A percentile compares a stretch with the other conserved stretches of the same genome.
Conservation (phyloP, 371 early-diverging fungal genomes). For the Cokeromyces recurvatus region DNA sequence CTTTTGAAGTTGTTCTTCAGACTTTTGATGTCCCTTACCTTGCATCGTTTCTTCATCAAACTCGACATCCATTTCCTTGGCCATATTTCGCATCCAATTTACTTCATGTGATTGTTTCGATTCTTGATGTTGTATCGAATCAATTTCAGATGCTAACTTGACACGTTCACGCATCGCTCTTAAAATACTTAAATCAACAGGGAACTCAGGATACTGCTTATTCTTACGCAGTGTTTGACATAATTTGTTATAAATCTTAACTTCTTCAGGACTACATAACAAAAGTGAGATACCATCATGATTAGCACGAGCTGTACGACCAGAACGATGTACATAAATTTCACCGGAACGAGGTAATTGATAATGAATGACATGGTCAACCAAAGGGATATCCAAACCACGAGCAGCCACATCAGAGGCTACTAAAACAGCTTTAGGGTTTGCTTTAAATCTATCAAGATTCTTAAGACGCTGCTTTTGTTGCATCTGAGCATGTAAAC, state of each 20-base stretch:
- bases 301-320: conserved; percentile 88
- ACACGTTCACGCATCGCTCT: conserved; percentile 67
- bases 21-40: conserved; percentile 31
- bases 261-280: conserved; percentile 82
- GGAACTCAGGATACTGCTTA: conserved; percentile 63
- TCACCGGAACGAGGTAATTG: conserved; percentile 97
- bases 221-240: conserved; percentile 71
- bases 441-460: conserved; percentile 79
- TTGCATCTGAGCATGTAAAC: conserved; percentile 93
- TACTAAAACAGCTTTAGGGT: conserved; percentile 67
- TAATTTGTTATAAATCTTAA: conserved; percentile 71
- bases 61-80: conserved; percentile 81
- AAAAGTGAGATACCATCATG: conserved; percentile 80
- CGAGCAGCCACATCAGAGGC: conserved; percentile 93
- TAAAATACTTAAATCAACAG: conserved; percentile 59
- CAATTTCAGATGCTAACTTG: conserved; percentile 74
- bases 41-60: conserved; percentile 68
- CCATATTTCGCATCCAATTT: conserved; percentile 84
- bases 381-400: conserved; percentile 95
- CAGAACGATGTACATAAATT: conserved; percentile 91
- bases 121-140: conserved; percentile 69
- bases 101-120: conserved; percentile 68
- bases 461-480: conserved; percentile 92
- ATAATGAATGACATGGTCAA: conserved; percentile 96
- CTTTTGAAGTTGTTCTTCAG: conserved; percentile 14